phyloP scores from a whole-genome alignment of 331 rosid genomes.

The Pyracantha coccinea region DNA sequence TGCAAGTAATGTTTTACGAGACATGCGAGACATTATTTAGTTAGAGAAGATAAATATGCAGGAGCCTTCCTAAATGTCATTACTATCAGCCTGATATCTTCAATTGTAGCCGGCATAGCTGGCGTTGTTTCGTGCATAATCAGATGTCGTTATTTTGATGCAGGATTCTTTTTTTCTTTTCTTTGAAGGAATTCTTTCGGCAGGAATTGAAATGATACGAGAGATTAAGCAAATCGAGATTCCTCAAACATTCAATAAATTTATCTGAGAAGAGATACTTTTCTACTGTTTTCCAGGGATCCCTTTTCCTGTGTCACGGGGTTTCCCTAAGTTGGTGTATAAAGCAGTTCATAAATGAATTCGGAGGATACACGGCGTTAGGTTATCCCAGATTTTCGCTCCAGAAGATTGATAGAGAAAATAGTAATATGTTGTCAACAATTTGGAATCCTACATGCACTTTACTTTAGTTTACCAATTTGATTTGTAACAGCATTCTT shows the following conservation, averaged over 20 bases:
- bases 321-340: slow-evolving; percentile 24
- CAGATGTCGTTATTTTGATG: slow-evolving; percentile 15
- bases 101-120: not conserved
- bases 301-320: slow-evolving; percentile 20
- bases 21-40: not conserved
- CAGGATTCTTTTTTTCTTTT: slow-evolving; percentile 25
- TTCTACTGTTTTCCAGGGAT: slow-evolving; percentile 21
- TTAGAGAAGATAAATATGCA: not conserved
- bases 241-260: slow-evolving; percentile 31
- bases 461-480: slow-evolving; percentile 19
- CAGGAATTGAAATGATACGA: slow-evolving; percentile 22
- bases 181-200: slow-evolving; percentile 29
- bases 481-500: slow-evolving; percentile 18
- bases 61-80: not conserved
- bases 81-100: not conserved
- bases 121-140: not conserved
- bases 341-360: slow-evolving; percentile 29
- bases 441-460: not conserved
- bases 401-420: slow-evolving; percentile 41
- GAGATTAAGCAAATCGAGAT: slow-evolving; percentile 19
- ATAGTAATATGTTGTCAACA: slow-evolving; percentile 21
- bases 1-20: not conserved
- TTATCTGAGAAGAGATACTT: slow-evolving; percentile 14
- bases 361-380: slow-evolving; percentile 26
- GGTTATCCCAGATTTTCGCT: slow-evolving; percentile 24